A percentile compares a stretch with the other conserved stretches of the same genome.
These are phyloP conservation scores for Zymoseptoria crescenta DNA, from an alignment of 2,329 filamentous ascomycete genomes.

Conservation along the genomic window DNA sequence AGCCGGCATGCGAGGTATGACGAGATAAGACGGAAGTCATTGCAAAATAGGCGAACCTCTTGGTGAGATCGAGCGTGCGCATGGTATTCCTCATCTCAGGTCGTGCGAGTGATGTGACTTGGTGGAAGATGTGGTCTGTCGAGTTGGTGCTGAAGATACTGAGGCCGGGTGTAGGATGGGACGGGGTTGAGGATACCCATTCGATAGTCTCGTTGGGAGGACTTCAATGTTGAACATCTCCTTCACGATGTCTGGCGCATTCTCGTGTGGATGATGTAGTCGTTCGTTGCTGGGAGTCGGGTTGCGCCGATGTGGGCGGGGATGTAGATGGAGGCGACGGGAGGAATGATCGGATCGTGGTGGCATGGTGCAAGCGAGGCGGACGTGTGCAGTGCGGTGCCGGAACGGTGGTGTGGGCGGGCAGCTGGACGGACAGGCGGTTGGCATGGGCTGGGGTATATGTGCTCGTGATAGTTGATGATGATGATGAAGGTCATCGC, in stretches of 20 bases:
- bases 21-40: too few relatives aligned
- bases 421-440: background rate
- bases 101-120: background rate
- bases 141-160: background rate
- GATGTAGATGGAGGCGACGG: background rate
- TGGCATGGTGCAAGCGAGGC: background rate
- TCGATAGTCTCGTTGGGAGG: background rate
- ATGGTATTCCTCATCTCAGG: too few relatives aligned
- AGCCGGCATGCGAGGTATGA: too few relatives aligned
- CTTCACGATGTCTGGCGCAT: background rate
- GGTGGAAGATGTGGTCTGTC: background rate
- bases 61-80: too few relatives aligned
- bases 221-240: background rate
- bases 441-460: background rate
- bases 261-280: background rate
- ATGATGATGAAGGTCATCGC: background rate
- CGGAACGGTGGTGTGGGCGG: background rate
- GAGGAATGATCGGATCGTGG: background rate
- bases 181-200: background rate
- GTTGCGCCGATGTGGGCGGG: background rate
- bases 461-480: background rate
- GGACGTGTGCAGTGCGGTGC: background rate
- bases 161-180: background rate
- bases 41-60: too few relatives aligned
- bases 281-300: background rate